These are phyloP conservation scores for Cyclospora cayetanensis DNA, from an alignment of 169 alveolate species.

Conservation along the genomic window DNA sequence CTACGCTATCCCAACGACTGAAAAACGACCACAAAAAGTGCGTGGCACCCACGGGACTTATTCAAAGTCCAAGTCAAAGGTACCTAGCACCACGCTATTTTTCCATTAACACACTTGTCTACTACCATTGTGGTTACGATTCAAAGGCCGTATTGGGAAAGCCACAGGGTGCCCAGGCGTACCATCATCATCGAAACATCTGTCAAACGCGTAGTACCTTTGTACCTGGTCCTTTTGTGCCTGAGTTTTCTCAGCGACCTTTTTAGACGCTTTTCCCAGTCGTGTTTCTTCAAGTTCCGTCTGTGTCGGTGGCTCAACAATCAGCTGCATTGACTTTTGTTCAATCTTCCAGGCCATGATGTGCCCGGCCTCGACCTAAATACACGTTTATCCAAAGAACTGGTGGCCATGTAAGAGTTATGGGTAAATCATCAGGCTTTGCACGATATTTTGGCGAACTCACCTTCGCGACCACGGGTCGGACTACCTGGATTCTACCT, in stretches of 20 bases:
- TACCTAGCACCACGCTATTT: neutral
- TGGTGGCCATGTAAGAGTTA: too few relatives aligned
- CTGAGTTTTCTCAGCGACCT: constrained; percentile 79
- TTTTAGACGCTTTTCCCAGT: constrained; percentile 73
- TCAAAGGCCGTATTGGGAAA: neutral
- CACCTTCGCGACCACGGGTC: too few relatives aligned
- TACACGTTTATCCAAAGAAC: too few relatives aligned
- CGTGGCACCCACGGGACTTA: neutral
- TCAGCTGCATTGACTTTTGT: constrained; percentile 76
- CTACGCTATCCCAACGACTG: too few relatives aligned
- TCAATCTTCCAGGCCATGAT: constrained; percentile 82
- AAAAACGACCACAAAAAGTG: too few relatives aligned
- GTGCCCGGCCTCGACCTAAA: constrained; percentile 79
- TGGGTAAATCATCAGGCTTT: too few relatives aligned
- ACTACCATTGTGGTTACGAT: neutral
- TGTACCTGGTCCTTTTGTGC: constrained; percentile 82
- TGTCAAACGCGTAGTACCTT: constrained; percentile 79
- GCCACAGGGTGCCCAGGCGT: constrained; percentile 33
- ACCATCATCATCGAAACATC: constrained; percentile 83
- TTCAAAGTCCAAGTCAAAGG: neutral
- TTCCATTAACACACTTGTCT: too few relatives aligned
- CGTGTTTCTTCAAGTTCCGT: constrained; percentile 79
- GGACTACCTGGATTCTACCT: too few relatives aligned
- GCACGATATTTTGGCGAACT: too few relatives aligned
- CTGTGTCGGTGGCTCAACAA: constrained; percentile 81